phyloP scores from a whole-genome alignment of 2,329 filamentous ascomycete species.

The Zymoseptoria passerinii region DNA sequence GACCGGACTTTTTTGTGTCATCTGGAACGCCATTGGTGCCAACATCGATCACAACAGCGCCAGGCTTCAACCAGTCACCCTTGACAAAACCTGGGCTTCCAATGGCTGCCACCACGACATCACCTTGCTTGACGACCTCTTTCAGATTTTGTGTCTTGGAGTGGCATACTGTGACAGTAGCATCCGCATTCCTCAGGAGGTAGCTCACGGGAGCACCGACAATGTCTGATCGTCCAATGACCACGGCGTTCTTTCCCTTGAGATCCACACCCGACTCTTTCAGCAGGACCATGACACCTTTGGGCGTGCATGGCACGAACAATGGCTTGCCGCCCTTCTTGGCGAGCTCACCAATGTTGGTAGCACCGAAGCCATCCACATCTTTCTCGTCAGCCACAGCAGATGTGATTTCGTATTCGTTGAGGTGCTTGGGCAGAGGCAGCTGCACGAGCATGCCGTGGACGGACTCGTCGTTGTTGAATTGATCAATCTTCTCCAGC shows the following conservation, averaged over 20 bases:
- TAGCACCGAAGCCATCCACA: conserved; percentile 90
- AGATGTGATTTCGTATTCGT: conserved; percentile 83
- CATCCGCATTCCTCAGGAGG: conserved; percentile 87
- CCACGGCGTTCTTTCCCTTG: conserved; percentile 85
- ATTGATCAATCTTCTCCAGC: conserved; percentile 66
- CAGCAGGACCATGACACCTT: conserved; percentile 91
- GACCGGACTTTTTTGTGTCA: conserved; percentile 79
- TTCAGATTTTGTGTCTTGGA: conserved; percentile 71
- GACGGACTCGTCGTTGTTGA: conserved; percentile 79
- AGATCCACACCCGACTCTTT: conserved; percentile 75
- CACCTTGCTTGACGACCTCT: conserved; percentile 69
- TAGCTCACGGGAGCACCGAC: conserved; percentile 96
- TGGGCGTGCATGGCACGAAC: conserved; percentile 92
- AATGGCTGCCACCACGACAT: conserved; percentile 87
- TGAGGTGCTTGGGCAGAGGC: conserved; percentile 79
- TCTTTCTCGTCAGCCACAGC: conserved; percentile 90
- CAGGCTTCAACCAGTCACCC: conserved; percentile 91
- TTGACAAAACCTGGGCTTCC: conserved; percentile 81
- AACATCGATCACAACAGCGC: conserved; percentile 93
- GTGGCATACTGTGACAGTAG: conserved; percentile 94
- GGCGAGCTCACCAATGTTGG: conserved; percentile 92
- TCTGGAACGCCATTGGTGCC: conserved; percentile 95
- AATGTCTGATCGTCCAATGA: conserved; percentile 91
- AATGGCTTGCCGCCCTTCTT: conserved; percentile 85
- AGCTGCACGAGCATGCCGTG: conserved; percentile 93